Evolutionary conservation across 2,329 filamentous ascomycete genomes (phyloP), one percentile per base, ranked within the genome.

Genomic region (Alternaria arbusti): DNA sequence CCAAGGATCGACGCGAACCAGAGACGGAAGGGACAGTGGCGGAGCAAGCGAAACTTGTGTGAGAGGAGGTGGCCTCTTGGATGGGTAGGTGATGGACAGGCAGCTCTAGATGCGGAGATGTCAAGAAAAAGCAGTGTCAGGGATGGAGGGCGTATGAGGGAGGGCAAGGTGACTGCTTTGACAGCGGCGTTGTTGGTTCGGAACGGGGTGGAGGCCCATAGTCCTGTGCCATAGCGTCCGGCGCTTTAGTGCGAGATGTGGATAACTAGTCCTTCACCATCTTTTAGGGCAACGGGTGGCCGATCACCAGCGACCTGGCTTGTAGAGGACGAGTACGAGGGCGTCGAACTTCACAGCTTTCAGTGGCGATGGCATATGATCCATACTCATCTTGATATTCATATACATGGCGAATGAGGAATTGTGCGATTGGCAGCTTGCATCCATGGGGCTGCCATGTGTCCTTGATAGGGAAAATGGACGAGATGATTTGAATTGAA

Each of bases 281-380:
- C 20, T 54, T 44, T 59, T 57, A 64, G 61, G 58, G 54, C 55
- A 66, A 64, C 64, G 64, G 64, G 57, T 57, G 61, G 60, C 22
- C 22, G 49, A 64, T 60, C 57, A 56, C 32, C 45, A 64, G 44
- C 49, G 8, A 52, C 49, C 49, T 52, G 30, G 20, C 20, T 20
- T 20, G 20, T 20, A 20, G 52, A 57, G 44, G 15, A 46, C 11
- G 17, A 28, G 30, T 23, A n/a, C 15, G 30, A 22, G 20, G 28
- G 17, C 49, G 20, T 8, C 49, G 5, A 15, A 5, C 25, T 40
- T 23, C 5, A 52, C 22, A 6, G 17, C 23, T 52, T 25, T 17
- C 13, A 36, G 49, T n/a, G 11, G 15, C 22, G 22, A 52, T 15
- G 20, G 49, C 5, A 23, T 6, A 25, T 22, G 49, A 9, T 52